Evolutionary conservation across 2,329 filamentous ascomycete species (phyloP).

Genomic region (Xylariaceae sp.): DNA sequence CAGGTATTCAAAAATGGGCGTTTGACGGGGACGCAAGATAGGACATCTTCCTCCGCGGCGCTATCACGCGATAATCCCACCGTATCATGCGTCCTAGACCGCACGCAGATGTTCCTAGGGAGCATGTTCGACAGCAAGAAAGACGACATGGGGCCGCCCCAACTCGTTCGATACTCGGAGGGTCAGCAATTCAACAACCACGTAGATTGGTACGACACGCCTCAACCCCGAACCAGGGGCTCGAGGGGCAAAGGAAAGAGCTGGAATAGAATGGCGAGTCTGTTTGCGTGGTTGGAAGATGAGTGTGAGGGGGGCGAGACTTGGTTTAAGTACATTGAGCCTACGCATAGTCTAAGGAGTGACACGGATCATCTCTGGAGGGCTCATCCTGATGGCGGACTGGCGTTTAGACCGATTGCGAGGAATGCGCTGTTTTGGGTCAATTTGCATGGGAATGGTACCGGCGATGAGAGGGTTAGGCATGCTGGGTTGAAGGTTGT

Average conservation of each 20-base stretch:
- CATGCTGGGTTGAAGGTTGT: conserved; percentile 43
- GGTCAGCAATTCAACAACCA: conserved; percentile 42
- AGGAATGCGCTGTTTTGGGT: conserved; percentile 48
- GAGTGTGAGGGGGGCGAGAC: conserved; percentile 42
- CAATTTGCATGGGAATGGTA: conserved; percentile 42
- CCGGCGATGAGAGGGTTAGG: conserved; percentile 38
- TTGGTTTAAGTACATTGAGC: conserved; percentile 37
- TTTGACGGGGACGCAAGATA: conserved; percentile 32
- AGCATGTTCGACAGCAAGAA: conserved; percentile 35
- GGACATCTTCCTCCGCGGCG: conserved; percentile 40
- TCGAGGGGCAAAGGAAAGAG: conserved; percentile 20
- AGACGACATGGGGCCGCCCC: conserved; percentile 42
- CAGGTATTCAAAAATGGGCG: conserved; percentile 36
- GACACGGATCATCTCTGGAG: conserved; percentile 32
- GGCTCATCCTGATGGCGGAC: conserved; percentile 38
- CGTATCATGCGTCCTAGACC: conserved; percentile 38
- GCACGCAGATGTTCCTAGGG: conserved; percentile 39
- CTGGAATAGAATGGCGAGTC: conserved; percentile 41
- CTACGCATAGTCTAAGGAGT: conserved; percentile 8
- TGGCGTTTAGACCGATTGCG: conserved; percentile 40
- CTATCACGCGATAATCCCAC: conserved; percentile 37
- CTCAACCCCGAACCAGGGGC: conserved; percentile 22
- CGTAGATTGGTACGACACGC: conserved; percentile 39
- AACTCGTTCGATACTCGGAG: conserved; percentile 40
- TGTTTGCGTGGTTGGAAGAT: conserved; percentile 43